phyloP scores from a whole-genome alignment of 768 basidiomycete species.

The Agaricus bisporus region DNA sequence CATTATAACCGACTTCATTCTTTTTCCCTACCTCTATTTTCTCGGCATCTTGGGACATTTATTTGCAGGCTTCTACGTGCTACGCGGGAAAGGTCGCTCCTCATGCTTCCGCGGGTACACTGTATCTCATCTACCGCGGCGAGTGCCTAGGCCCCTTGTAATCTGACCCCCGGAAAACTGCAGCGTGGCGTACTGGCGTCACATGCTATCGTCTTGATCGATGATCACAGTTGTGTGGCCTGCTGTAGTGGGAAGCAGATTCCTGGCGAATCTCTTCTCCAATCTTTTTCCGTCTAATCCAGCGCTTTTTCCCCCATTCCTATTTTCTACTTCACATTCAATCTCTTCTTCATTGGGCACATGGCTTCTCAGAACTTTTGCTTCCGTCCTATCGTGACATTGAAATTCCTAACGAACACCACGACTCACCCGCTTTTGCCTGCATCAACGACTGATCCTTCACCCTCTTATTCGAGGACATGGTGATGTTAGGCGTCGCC shows the following conservation, averaged over 20 bases:
- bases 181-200: constrained; percentile 18
- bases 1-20: constrained; percentile 12
- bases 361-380: constrained; percentile 3
- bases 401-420: constrained; percentile 26
- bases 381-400: constrained; percentile 1
- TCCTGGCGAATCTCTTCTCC: constrained; percentile 27
- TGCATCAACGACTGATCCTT: constrained; percentile 11
- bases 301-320: constrained; percentile 13
- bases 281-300: constrained; percentile 15
- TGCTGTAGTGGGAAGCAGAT: constrained; percentile 14
- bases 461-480: neutral
- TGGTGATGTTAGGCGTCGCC: neutral
- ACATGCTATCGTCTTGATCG: constrained; percentile 21
- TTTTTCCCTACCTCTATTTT: constrained; percentile 6
- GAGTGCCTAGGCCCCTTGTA: neutral
- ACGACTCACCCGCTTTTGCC: constrained; percentile 12
- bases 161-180: constrained; percentile 8
- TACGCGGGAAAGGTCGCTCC: no score
- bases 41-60: constrained; percentile 9
- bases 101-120: no score
- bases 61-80: neutral
- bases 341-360: constrained; percentile 1
- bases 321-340: neutral
- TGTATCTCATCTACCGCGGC: neutral
- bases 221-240: constrained; percentile 12